A percentile compares a stretch with the other conserved stretches of the same genome.
These are phyloP conservation scores for Fomitopsis pinicola DNA, from an alignment of 1,284 basidiomycete genomes.

Conservation along the genomic window DNA sequence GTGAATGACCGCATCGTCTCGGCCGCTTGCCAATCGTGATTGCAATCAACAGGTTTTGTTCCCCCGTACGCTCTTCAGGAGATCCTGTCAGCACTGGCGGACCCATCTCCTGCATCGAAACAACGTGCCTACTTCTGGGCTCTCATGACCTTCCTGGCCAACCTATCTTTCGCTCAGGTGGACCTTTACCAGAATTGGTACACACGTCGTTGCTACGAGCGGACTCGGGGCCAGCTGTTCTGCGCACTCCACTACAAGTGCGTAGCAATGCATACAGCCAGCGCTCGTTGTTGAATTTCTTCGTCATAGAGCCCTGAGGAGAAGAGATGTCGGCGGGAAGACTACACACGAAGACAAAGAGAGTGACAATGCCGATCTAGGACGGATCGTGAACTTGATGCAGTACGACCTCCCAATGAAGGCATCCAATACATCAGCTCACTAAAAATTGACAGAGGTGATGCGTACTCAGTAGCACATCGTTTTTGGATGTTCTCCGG, in stretches of 20 bases:
- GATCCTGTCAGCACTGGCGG: slow-evolving; percentile 46
- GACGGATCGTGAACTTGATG: slow-evolving; percentile 70
- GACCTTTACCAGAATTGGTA: slow-evolving; percentile 67
- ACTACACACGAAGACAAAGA: slow-evolving; percentile 29
- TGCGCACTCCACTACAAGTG: slow-evolving; percentile 67
- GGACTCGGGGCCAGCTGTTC: slow-evolving; percentile 65
- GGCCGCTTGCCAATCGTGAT: neutral
- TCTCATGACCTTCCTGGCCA: slow-evolving; percentile 59
- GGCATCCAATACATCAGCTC: neutral
- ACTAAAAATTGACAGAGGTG: slow-evolving; percentile 40
- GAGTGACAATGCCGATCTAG: slow-evolving; percentile 55
- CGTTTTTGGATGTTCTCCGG: slow-evolving; percentile 70
- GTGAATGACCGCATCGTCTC: neutral
- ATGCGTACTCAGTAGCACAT: slow-evolving; percentile 66
- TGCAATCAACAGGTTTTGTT: slow-evolving; percentile 41
- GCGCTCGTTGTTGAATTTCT: neutral
- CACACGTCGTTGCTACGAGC: slow-evolving; percentile 59
- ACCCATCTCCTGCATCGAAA: slow-evolving; percentile 42
- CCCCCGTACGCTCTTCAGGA: slow-evolving; percentile 58
- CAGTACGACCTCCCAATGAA: slow-evolving; percentile 37
- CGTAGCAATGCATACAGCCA: neutral
- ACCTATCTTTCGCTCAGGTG: slow-evolving; percentile 65
- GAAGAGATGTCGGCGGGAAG: slow-evolving; percentile 59
- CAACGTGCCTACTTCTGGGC: slow-evolving; percentile 67
- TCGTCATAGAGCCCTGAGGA: slow-evolving; percentile 40